phyloP scores from a whole-genome alignment of 177 flowering plant species.

The Vitis hybrid region DNA sequence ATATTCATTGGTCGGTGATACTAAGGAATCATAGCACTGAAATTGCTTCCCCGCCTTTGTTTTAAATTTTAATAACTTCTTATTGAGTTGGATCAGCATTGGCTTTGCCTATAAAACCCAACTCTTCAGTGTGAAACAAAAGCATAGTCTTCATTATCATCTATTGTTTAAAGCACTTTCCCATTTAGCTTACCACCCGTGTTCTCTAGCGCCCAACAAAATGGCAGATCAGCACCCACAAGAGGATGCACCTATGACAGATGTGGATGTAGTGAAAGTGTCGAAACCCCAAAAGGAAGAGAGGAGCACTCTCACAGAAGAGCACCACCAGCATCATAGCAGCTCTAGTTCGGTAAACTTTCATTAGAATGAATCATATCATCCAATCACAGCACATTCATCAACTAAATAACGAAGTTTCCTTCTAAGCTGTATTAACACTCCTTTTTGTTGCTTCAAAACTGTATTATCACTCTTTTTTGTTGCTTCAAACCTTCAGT shows the following conservation, averaged over 20 bases:
- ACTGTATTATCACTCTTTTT: background rate
- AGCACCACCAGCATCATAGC: conserved; percentile 10
- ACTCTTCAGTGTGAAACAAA: background rate
- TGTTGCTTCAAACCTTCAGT: conserved; percentile 12
- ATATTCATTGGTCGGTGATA: too few species aligned
- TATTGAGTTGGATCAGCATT: too few species aligned
- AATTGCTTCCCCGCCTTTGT: too few species aligned
- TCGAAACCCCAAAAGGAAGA: background rate
- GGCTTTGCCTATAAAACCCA: too few species aligned
- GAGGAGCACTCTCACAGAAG: conserved; percentile 8
- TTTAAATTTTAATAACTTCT: too few species aligned
- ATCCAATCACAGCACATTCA: background rate
- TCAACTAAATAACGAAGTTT: too few species aligned
- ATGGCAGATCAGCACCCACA: conserved; percentile 8
- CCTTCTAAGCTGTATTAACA: too few species aligned
- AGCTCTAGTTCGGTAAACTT: conserved; percentile 27
- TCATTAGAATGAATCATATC: background rate
- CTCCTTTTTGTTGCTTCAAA: background rate
- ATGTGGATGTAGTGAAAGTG: background rate
- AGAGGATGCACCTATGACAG: background rate
- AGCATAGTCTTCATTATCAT: background rate
- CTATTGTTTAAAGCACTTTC: background rate
- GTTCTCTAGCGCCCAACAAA: too few species aligned
- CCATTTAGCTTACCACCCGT: too few species aligned
- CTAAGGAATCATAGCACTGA: too few species aligned